Evolutionary conservation across 1,284 basidiomycete genomes (phyloP).

Genomic region (Sparassis latifolia): DNA sequence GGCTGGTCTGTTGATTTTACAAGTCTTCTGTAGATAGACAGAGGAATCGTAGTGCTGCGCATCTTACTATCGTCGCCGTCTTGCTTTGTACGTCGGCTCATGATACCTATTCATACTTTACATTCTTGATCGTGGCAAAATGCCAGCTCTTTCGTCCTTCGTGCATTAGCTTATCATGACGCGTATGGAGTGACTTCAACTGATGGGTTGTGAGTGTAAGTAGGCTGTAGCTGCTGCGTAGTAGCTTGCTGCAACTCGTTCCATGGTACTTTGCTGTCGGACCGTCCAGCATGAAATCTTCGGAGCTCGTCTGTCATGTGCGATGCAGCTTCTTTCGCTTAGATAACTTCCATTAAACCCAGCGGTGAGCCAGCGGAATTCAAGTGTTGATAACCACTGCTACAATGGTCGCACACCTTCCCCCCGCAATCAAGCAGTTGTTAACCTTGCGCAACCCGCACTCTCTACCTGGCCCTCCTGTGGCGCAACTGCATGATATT

Average conservation of each 20-base stretch:
- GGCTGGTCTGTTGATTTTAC: slow-evolving; percentile 11
- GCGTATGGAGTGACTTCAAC: too few relatives aligned
- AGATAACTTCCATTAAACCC: background rate
- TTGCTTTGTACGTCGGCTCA: slow-evolving; percentile 2
- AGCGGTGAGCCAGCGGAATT: too few relatives aligned
- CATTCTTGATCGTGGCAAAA: background rate
- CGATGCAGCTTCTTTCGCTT: background rate
- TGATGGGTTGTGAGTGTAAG: too few relatives aligned
- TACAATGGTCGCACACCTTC: slow-evolving; percentile 39
- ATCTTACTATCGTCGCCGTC: slow-evolving; percentile 8
- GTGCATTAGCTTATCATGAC: too few relatives aligned
- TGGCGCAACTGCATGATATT: slow-evolving; percentile 45
- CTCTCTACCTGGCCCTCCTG: slow-evolving; percentile 52
- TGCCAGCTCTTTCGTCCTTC: too few relatives aligned
- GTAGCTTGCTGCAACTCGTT: too few relatives aligned
- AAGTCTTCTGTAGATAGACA: slow-evolving; percentile 5
- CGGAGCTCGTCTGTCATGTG: too few relatives aligned
- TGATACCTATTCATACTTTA: slow-evolving; percentile 1
- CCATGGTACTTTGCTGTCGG: too few relatives aligned
- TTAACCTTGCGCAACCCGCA: slow-evolving; percentile 64
- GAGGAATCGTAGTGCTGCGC: slow-evolving; percentile 14
- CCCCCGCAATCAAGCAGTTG: slow-evolving; percentile 61
- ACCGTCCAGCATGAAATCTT: too few relatives aligned
- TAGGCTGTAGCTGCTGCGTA: too few relatives aligned
- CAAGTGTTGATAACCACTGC: too few relatives aligned